A percentile compares a stretch with the other conserved stretches of the same genome.
These are phyloP conservation scores for Knufia petricola DNA, from an alignment of 2,329 filamentous ascomycete genomes.

Conservation along the genomic window DNA sequence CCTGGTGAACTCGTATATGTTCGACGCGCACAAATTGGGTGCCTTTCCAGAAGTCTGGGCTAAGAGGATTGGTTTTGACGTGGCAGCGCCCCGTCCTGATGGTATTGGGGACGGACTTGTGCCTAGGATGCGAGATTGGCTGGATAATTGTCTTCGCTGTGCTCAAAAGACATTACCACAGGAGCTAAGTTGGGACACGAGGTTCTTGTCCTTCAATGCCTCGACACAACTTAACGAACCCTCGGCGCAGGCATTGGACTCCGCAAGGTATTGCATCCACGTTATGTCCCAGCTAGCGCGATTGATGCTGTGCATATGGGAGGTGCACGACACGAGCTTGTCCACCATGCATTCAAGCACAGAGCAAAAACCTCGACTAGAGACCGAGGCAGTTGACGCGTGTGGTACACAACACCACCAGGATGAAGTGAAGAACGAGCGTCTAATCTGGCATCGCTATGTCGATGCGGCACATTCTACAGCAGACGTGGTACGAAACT, in stretches of 20 bases:
- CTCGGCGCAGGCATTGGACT: conserved; percentile 13
- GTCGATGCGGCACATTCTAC: conserved; percentile 10
- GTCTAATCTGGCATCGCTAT: background rate
- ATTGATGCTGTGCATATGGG: conserved; percentile 23
- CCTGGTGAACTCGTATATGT: conserved; percentile 33
- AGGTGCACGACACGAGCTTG: background rate
- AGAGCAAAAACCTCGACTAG: background rate
- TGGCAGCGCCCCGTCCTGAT: background rate
- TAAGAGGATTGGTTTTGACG: conserved; percentile 7
- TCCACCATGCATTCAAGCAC: background rate
- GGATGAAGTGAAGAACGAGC: background rate
- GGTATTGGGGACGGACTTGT: conserved; percentile 13
- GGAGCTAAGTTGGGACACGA: conserved; percentile 25
- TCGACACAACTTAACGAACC: background rate
- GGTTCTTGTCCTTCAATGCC: conserved; percentile 23
- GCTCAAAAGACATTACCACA: conserved; percentile 25
- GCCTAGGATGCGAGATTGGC: conserved; percentile 22
- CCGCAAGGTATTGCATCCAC: conserved; percentile 27
- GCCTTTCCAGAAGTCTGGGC: conserved; percentile 14
- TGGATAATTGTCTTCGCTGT: conserved; percentile 17
- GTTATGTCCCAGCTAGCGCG: conserved; percentile 29
- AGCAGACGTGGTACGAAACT: background rate
- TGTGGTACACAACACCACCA: background rate
- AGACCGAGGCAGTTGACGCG: background rate
- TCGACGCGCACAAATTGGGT: conserved; percentile 29